Base-by-base conservation (phyloP, 2,329 filamentous ascomycete genomes). In the Fusarium sp. region DNA sequence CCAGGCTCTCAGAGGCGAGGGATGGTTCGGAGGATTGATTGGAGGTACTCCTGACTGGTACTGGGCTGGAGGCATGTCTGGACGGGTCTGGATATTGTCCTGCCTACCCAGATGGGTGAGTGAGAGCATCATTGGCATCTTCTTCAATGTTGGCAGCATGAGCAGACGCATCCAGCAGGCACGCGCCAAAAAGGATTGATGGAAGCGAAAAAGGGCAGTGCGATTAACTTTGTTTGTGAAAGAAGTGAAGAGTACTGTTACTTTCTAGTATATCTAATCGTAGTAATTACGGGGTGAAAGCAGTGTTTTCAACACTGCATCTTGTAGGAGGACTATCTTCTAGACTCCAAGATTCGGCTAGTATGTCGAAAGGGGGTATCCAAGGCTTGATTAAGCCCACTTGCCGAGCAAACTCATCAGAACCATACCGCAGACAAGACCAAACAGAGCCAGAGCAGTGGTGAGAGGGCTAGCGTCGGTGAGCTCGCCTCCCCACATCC, bases 371-470 rank as follows among this genome's bases (percentile, higher is more conserved):
- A 8, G 1, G 35, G 1, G 35, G 17, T 8, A 60, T 9, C 14
- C 6, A 33, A 30, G 17, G 6, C 25, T 11, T 37, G 5, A 43
- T 82, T 80, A 93, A 45, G 93, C 92, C 93, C 93, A 95, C 81
- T 94, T 95, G 1, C 92, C 93, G 27, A 95, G 83, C 22, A 95
- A 77, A 65, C 91, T 91, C 93, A 95, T 95, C 43, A 93, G 70
- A 0, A 88, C 84, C 86, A 95, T 86, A 2, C 93, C 93, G 0
- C 85, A 80, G 4, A 94, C 68, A 40, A 95, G 81, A 4, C 87
- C 87, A 8, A 87, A 50, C 52, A 90, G 81, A 0, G 87, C 91
- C 11, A 88, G 79, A 2, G 79, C 35, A 0, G 89, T 90, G 65
- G 85, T 87, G 0, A 85, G 22, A 2, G 86, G 38, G 0, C 85